Base-by-base conservation (phyloP, 2,329 filamentous ascomycete species). In the Aspergillus sp. region DNA sequence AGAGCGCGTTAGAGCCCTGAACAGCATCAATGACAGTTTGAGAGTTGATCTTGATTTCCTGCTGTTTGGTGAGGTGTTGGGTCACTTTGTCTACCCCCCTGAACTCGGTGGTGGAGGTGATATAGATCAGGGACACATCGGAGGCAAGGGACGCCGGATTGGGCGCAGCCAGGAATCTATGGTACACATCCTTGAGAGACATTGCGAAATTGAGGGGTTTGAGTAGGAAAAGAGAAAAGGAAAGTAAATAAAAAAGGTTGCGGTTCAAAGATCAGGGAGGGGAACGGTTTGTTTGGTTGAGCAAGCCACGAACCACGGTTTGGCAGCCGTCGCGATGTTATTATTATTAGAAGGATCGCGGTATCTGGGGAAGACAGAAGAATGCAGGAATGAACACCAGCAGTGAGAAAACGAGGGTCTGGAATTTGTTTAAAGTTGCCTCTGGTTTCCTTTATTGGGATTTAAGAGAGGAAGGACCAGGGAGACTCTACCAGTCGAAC, bases 101-200 rank as follows among this genome's bases (percentile, higher is more conserved):
- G 71, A 96, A 81, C 63, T 85, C 85, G 35, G 88, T 91, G 12
- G 92, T 88, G 7, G 93, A 96, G 56, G 93, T 91, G 74, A 98
- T 88, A 80, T 98, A 99, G 81, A 93, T 87, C 66, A 93, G 79
- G 45, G 88, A 84, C 58, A 88, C 88, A 73, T 88, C 82, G 54
- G 83, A 77, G 37, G 87, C 82, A 68, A 93, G 79, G 56, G 84
- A 77, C 56, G 85, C 83, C 55, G 86, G 77, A 75, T 79, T 87
- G 62, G 89, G 89, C 62, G 85, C 80, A 69, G 84, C 81, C 56
- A 93, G 81, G 73, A 92, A 93, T 77, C 85, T 84, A 80, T 87
- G 84, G 79, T 93, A 93, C 60, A 82, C 73, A 52, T 72, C 69
- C 66, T 71, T 73, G 65, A 78, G 72, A 62, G 74, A 73, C 77